phyloP scores from a whole-genome alignment of 495 filamentous ascomycete species.

The Physcia stellaris region DNA sequence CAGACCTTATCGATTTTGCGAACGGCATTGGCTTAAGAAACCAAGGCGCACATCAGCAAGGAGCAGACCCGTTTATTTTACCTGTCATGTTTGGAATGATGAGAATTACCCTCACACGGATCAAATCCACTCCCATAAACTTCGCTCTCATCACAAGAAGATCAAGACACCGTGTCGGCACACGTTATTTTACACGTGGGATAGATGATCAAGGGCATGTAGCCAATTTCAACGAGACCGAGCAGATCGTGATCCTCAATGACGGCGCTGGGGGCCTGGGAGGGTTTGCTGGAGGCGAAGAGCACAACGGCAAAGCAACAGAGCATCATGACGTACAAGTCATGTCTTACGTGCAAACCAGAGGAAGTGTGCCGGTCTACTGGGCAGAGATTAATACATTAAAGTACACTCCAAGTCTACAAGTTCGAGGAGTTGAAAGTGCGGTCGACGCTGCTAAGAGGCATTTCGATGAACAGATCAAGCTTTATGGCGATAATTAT shows the following conservation, averaged over 20 bases:
- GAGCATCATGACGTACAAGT: constrained; percentile 68
- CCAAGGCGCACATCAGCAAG: constrained; percentile 40
- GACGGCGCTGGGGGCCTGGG: constrained; percentile 59
- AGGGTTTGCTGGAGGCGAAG: constrained; percentile 65
- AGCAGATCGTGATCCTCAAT: constrained; percentile 79
- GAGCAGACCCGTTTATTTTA: constrained; percentile 82
- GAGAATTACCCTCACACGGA: constrained; percentile 64
- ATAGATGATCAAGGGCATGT: constrained; percentile 88
- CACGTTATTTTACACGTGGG: constrained; percentile 86
- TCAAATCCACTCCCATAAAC: constrained; percentile 72
- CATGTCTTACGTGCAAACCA: constrained; percentile 85
- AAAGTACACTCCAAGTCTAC: constrained; percentile 76
- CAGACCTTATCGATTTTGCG: constrained; percentile 80
- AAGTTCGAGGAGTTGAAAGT: constrained; percentile 73
- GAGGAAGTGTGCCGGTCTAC: constrained; percentile 85
- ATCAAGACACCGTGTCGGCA: constrained; percentile 75
- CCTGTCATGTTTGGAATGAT: constrained; percentile 93
- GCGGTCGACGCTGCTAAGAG: constrained; percentile 62
- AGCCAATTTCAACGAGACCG: constrained; percentile 96
- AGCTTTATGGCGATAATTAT: constrained; percentile 88
- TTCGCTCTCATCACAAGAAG: constrained; percentile 77
- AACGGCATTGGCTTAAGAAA: constrained; percentile 22
- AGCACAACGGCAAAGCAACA: constrained; percentile 49
- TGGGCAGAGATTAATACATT: constrained; percentile 92
- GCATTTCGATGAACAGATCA: constrained; percentile 88